A percentile compares a stretch with the other conserved stretches of the same genome.
Conservation (phyloP, 441 rosid genomes). For the Pelargonium myrrhifolium region DNA sequence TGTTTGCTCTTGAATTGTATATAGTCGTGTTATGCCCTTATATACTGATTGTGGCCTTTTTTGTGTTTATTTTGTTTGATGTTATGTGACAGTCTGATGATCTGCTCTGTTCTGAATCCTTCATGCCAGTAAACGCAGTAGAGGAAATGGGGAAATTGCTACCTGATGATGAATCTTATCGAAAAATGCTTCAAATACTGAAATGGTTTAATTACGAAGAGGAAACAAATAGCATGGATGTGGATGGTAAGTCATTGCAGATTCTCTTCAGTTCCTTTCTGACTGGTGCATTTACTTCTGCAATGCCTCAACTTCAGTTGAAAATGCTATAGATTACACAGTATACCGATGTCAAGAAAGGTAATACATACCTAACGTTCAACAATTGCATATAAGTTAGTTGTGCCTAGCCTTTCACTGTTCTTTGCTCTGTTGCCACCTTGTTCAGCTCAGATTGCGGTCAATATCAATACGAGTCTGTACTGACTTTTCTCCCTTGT, state of each 20-base stretch:
- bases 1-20: not conserved
- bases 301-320: not conserved
- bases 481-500: not conserved
- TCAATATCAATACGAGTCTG: not conserved
- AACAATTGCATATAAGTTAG: not conserved
- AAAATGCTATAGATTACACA: not conserved
- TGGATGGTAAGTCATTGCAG: conserved; percentile 27
- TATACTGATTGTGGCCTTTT: not conserved
- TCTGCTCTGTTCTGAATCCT: conserved; percentile 75
- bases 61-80: not conserved
- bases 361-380: not conserved
- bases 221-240: conserved; percentile 41
- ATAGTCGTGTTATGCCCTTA: not conserved
- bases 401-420: not conserved
- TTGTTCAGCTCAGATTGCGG: too few species aligned
- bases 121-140: conserved; percentile 80
- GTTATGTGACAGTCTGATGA: conserved; percentile 63
- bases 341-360: not conserved
- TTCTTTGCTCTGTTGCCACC: not conserved
- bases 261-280: not conserved
- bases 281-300: not conserved
- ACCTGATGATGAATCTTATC: conserved; percentile 50
- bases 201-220: conserved; percentile 62
- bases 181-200: conserved; percentile 69
- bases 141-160: conserved; percentile 59